Evolutionary conservation across 208 protist species (phyloP).

Genomic region (Trypanosoma platydactyli): DNA sequence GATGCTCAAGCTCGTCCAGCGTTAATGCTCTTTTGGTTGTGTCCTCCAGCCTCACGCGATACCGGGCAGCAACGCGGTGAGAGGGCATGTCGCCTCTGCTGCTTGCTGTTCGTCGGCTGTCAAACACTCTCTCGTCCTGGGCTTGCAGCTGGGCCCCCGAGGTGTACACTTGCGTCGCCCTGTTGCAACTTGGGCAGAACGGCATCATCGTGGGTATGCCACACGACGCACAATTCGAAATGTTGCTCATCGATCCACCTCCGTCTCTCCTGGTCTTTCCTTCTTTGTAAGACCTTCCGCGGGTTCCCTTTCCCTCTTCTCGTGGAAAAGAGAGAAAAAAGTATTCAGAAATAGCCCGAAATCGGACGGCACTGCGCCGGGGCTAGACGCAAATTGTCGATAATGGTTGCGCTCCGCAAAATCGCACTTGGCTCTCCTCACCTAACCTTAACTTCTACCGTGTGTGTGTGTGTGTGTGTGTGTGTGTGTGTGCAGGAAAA

Average conservation of each 20-base stretch:
- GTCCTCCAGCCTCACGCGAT: neutral
- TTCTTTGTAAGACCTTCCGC: neutral
- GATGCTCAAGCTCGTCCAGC: slow-evolving; percentile 19
- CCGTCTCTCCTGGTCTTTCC: neutral
- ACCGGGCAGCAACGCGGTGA: neutral
- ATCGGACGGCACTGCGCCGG: no score
- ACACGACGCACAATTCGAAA: slow-evolving; percentile 32
- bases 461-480: no score
- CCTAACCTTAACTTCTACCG: no score
- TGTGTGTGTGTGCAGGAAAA: no score
- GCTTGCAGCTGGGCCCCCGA: neutral
- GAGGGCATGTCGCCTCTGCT: neutral
- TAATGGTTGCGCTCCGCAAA: no score
- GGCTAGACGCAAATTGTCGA: no score
- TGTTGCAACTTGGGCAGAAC: slow-evolving; percentile 40
- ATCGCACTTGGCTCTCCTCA: no score
- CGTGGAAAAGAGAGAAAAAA: no score
- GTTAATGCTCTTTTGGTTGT: slow-evolving; percentile 22
- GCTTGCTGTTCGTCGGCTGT: neutral
- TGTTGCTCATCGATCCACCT: slow-evolving; percentile 22
- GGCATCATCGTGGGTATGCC: slow-evolving; percentile 43
- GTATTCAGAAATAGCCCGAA: no score
- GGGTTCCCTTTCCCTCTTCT: no score
- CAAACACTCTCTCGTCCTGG: no score
- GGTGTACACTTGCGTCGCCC: slow-evolving; percentile 25